Conservation (phyloP, 345 rosid genomes). For the Trapa bicornis region DNA sequence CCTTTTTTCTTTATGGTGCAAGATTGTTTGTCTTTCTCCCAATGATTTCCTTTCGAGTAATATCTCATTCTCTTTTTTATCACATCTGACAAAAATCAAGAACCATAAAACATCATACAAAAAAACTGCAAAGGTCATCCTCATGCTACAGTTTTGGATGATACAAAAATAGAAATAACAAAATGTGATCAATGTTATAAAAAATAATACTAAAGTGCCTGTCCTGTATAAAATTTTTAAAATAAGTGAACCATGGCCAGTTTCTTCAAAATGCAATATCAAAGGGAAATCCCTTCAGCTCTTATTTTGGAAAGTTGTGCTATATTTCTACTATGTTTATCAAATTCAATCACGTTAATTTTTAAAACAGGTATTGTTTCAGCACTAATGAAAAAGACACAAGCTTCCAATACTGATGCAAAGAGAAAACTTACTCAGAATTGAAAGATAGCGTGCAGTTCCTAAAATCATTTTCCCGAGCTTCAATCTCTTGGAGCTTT, state of each 20-base stretch:
- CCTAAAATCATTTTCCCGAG: conserved; percentile 72
- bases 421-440: conserved; percentile 48
- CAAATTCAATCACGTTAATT: background rate
- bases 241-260: background rate
- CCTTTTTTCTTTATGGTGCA: conserved; percentile 74
- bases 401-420: background rate
- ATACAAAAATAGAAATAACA: background rate
- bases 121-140: background rate
- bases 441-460: conserved; percentile 51
- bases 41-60: conserved; percentile 49
- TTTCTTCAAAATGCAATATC: background rate
- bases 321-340: background rate
- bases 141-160: background rate
- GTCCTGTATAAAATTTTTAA: background rate
- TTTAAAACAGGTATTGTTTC: background rate
- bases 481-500: conserved; percentile 71
- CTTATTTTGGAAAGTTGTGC: background rate
- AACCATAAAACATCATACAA: conserved; percentile 4
- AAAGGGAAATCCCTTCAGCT: background rate
- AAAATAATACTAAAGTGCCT: too few relatives aligned
- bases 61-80: conserved; percentile 64
- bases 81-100: conserved; percentile 40
- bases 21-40: conserved; percentile 56
- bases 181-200: background rate
- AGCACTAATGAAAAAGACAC: too few relatives aligned